These are phyloP conservation scores for Endogone sp. DNA, from an alignment of 192 early-diverging fungal species.

Conservation along the genomic window DNA sequence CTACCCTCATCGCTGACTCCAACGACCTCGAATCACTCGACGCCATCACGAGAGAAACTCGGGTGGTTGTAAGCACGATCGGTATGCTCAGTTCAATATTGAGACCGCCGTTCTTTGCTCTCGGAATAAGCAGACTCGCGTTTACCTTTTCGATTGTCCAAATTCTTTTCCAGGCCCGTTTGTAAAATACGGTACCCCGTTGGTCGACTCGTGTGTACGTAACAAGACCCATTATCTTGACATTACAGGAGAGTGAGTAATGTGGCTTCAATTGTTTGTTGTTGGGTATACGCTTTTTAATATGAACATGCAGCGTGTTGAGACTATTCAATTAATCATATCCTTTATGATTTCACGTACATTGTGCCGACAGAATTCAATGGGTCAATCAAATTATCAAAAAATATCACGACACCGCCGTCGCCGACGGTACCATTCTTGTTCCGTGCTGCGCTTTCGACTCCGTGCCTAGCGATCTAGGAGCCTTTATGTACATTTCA, in stretches of 20 bases:
- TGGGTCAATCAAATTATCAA: conserved; percentile 64
- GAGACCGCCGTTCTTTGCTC: neutral
- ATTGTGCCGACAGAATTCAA: conserved; percentile 9
- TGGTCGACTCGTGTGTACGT: conserved; percentile 68
- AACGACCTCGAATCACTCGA: conserved; percentile 55
- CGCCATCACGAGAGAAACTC: conserved; percentile 52
- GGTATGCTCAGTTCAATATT: conserved; percentile 30
- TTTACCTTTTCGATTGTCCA: neutral
- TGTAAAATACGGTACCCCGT: conserved; percentile 59
- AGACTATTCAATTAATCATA: too few relatives aligned
- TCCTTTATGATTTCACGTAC: neutral
- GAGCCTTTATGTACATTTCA: conserved; percentile 57
- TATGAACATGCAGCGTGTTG: too few relatives aligned
- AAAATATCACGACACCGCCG: conserved; percentile 64
- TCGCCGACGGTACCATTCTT: conserved; percentile 60
- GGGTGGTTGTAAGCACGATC: conserved; percentile 78
- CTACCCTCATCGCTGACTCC: conserved; percentile 69
- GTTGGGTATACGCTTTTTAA: neutral
- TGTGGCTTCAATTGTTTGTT: neutral
- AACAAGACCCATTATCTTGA: conserved; percentile 83
- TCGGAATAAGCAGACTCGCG: too few relatives aligned
- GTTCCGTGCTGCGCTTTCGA: conserved; percentile 88
- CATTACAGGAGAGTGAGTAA: conserved; percentile 72
- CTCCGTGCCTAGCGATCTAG: conserved; percentile 85
- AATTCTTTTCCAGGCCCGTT: conserved; percentile 49